Percentiles rank a stretch among this genome's conserved stretches.
Evolutionary conservation across 2,329 filamentous ascomycete species (phyloP).

Genomic region (Microsporum canis): DNA sequence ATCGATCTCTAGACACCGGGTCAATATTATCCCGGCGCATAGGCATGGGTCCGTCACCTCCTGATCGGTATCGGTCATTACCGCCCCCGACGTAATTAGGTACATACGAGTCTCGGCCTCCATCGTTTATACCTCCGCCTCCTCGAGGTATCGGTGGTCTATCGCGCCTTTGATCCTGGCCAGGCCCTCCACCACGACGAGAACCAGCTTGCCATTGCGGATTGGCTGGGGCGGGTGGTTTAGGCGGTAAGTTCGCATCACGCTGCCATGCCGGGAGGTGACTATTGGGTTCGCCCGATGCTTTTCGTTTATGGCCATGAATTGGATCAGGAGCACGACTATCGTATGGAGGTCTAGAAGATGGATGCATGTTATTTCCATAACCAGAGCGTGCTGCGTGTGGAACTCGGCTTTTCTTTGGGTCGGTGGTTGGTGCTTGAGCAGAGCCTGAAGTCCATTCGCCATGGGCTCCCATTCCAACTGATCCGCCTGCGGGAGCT

Average conservation of each 20-base stretch:
- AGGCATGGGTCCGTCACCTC: slow-evolving; percentile 2
- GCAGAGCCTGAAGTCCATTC: slow-evolving; percentile 38
- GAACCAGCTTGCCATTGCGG: slow-evolving; percentile 19
- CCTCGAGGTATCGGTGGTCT: slow-evolving; percentile 18
- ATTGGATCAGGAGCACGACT: slow-evolving; percentile 17
- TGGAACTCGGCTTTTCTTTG: slow-evolving; percentile 27
- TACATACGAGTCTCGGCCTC: slow-evolving; percentile 28
- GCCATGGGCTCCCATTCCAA: slow-evolving; percentile 57
- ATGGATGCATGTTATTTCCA: slow-evolving; percentile 17
- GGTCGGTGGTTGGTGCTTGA: slow-evolving; percentile 21
- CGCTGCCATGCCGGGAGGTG: slow-evolving; percentile 21
- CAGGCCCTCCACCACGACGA: slow-evolving; percentile 20
- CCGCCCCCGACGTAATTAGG: slow-evolving; percentile 23
- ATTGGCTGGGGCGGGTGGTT: slow-evolving; percentile 24
- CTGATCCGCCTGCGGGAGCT: slow-evolving; percentile 80
- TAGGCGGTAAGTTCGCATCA: slow-evolving; percentile 28
- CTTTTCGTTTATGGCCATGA: slow-evolving; percentile 15
- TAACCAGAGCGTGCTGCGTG: slow-evolving; percentile 24
- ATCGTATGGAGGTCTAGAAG: slow-evolving; percentile 21
- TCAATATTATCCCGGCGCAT: slow-evolving; percentile 9
- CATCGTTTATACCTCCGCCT: slow-evolving; percentile 15
- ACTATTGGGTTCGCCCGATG: slow-evolving; percentile 17
- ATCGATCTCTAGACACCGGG: slow-evolving; percentile 7
- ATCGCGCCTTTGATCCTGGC: slow-evolving; percentile 15
- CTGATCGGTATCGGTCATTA: slow-evolving; percentile 8